Base-by-base conservation (phyloP, 495 filamentous ascomycete species). In the Penicillium alfredii region DNA sequence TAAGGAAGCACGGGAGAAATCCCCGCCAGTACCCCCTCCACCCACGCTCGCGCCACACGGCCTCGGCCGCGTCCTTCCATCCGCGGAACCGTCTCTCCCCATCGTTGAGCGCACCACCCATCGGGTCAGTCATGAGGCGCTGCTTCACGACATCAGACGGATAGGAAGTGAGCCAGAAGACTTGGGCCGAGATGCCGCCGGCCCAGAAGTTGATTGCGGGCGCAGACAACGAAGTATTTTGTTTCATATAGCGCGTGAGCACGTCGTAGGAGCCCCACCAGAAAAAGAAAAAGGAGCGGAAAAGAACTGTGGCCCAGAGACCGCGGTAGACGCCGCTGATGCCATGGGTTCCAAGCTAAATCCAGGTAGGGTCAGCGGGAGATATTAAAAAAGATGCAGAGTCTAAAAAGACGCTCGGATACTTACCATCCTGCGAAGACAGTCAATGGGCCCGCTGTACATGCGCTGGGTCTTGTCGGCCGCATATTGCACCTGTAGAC, bases 91-190 rank as follows among this genome's bases (percentile, higher is more conserved):
- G 71, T 40, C 79, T 70, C 49, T 77, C 61, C 5, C 85, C 84
- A 43, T 86, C 85, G 7, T 69, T 69, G 11, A 86, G 58, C 8
- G 72, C 72, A 0, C 81, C 78, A 4, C 81, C 90, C 43, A 98
- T 63, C 1, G 80, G 76, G 56, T 96, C 92, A 12, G 88, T 94
- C 92, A 98, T 96, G 33, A 98, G 78, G n/a, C 88, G 77, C 61
- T 96, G 90, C 69, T 98, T 98, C 14, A 98, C 84, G 9, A 96
- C 90, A 53, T 98, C 92, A 19, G 80, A 82, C 8, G 92, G 92
- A 55, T 98, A 98, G 27, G 80, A 81, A 14, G 81, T 84, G 2
- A 94, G 51, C 92, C 92, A 98, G 64, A 94, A 98, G 23, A 93
- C 62, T 67, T 96, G 90, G 1, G 92, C 90, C 20, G 79, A 84